A percentile compares a stretch with the other conserved stretches of the same genome.
Evolutionary conservation across 495 filamentous ascomycete species (phyloP).

Genomic region (Aeminium ludgeri): DNA sequence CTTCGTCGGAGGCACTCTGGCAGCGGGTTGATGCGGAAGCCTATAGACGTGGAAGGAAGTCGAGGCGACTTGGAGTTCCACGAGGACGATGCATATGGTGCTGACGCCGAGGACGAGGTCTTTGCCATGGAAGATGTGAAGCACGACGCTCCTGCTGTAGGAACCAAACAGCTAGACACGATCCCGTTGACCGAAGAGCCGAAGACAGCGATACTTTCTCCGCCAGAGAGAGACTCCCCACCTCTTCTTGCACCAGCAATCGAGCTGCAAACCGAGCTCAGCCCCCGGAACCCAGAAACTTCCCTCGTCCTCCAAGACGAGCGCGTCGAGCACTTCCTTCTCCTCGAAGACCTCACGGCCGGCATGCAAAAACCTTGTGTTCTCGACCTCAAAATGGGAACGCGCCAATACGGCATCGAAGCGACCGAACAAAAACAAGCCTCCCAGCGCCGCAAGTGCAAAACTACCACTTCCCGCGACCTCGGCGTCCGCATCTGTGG

Average conservation of each 20-base stretch:
- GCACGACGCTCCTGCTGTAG: not conserved
- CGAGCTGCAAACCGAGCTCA: constrained; percentile 1
- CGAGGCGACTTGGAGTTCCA: constrained; percentile 64
- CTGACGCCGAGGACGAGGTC: constrained; percentile 56
- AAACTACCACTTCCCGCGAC: constrained; percentile 76
- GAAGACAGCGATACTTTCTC: not conserved
- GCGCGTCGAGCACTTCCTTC: constrained; percentile 77
- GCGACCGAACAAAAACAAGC: constrained; percentile 80
- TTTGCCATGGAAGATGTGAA: constrained; percentile 55
- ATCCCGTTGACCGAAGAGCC: not conserved
- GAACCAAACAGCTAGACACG: not conserved
- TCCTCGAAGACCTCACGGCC: constrained; percentile 91
- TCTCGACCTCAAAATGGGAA: constrained; percentile 97
- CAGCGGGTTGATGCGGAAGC: constrained; percentile 54
- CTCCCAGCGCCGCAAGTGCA: constrained; percentile 84
- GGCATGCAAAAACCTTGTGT: constrained; percentile 95
- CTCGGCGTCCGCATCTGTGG: constrained; percentile 88
- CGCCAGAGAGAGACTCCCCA: too few species aligned
- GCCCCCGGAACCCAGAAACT: constrained; percentile 61
- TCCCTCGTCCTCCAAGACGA: constrained; percentile 52
- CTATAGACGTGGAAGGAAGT: constrained; percentile 41
- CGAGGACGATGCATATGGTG: constrained; percentile 72
- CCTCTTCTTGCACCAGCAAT: constrained; percentile 2
- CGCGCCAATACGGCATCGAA: constrained; percentile 94
- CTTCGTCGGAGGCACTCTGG: constrained; percentile 57